Percentiles rank a stretch among this genome's conserved stretches.
Conservation (phyloP, 371 early-diverging fungal species). For the Dinochytrium kinnereticum region DNA sequence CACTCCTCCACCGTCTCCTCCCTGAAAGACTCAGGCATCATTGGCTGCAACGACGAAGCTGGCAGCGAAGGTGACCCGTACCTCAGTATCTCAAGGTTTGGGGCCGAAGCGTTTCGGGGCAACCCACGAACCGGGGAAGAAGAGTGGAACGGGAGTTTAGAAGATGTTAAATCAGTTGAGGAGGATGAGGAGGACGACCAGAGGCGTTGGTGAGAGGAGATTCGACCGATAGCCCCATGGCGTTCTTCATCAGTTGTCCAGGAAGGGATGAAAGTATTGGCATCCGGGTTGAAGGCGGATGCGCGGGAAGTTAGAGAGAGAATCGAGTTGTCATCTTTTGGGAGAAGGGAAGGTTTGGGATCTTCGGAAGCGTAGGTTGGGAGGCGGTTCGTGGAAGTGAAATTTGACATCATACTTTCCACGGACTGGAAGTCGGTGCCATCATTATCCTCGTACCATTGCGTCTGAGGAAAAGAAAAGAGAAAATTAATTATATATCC, state of each 20-base stretch:
- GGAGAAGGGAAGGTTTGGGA: slow-evolving; percentile 1
- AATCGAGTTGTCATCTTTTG: background rate
- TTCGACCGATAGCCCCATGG: background rate
- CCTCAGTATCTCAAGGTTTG: background rate
- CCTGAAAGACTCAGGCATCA: no score
- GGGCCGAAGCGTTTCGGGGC: background rate
- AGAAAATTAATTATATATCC: no score
- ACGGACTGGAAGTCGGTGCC: background rate
- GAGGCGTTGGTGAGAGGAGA: background rate
- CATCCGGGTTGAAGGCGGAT: slow-evolving; percentile 17
- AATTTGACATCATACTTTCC: no score
- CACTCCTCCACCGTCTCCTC: background rate
- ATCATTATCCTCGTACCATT: slow-evolving; percentile 1
- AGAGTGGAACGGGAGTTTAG: no score
- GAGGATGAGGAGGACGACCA: background rate
- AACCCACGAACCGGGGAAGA: background rate
- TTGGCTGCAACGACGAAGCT: background rate
- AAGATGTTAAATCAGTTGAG: no score
- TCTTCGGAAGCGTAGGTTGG: no score
- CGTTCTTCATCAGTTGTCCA: background rate
- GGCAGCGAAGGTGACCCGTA: no score
- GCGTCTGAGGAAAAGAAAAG: background rate
- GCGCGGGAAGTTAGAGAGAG: background rate
- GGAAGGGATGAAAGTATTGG: slow-evolving; percentile 1
- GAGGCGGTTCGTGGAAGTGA: background rate